Evolutionary conservation across 2,329 filamentous ascomycete genomes (phyloP).

Genomic region (Fonsecaea multimorphosa): DNA sequence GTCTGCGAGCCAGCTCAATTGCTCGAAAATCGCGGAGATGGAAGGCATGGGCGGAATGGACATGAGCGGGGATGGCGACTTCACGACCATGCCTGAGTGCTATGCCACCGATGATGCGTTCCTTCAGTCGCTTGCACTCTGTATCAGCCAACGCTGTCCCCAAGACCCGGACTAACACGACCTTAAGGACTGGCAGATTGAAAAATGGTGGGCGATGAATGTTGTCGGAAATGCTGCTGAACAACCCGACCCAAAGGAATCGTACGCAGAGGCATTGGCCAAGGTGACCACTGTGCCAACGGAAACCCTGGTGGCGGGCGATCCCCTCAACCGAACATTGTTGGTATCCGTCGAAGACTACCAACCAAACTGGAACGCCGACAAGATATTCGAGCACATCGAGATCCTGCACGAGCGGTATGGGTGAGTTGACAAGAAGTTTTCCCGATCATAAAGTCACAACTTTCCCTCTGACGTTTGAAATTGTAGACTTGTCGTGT

Average conservation of each 20-base stretch:
- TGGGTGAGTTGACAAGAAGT: background rate
- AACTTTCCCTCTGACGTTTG: background rate
- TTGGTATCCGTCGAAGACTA: conserved; percentile 11
- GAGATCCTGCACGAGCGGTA: conserved; percentile 13
- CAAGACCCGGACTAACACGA: conserved; percentile 22
- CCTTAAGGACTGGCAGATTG: conserved; percentile 20
- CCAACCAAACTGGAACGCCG: conserved; percentile 8
- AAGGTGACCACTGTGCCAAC: conserved; percentile 6
- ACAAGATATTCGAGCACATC: conserved; percentile 12
- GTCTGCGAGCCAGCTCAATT: conserved; percentile 40
- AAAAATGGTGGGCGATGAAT: conserved; percentile 28
- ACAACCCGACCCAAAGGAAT: conserved; percentile 16
- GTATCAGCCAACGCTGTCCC: conserved; percentile 40
- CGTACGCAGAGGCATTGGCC: conserved; percentile 12
- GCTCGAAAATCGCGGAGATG: conserved; percentile 41
- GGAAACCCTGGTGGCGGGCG: conserved; percentile 3
- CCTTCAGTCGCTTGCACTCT: conserved; percentile 43
- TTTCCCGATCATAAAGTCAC: background rate
- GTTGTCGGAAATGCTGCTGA: conserved; percentile 24
- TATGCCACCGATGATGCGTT: conserved; percentile 41
- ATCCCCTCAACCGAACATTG: conserved; percentile 5
- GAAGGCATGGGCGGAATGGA: conserved; percentile 31
- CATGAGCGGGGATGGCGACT: conserved; percentile 32
- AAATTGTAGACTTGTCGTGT: conserved; percentile 11
- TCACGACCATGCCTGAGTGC: conserved; percentile 41